Percentiles rank a stretch among this genome's conserved stretches.
phyloP scores from a whole-genome alignment of 2,329 filamentous ascomycete species.

The Cryphonectria radicalis region DNA sequence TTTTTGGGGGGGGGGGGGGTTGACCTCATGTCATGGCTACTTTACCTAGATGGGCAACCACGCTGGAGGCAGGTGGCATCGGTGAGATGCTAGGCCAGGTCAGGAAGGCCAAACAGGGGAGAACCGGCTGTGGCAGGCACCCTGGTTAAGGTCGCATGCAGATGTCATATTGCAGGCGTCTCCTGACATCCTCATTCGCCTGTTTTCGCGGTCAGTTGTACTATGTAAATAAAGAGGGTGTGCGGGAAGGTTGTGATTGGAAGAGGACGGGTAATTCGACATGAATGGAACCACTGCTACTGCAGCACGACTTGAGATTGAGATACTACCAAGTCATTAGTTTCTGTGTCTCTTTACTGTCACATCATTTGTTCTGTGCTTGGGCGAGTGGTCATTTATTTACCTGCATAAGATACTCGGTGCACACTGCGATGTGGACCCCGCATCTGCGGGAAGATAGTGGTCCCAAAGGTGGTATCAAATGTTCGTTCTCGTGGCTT shows the following conservation, averaged over 20 bases:
- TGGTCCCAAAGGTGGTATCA: conserved; percentile 25
- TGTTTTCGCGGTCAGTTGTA: conserved; percentile 2
- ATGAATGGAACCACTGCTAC: not conserved
- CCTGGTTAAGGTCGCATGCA: conserved; percentile 5
- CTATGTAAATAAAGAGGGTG: not conserved
- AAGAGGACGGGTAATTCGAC: not conserved
- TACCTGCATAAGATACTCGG: not conserved
- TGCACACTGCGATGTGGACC: not conserved
- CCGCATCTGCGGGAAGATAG: not conserved
- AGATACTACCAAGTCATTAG: not conserved
- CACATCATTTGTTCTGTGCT: not conserved
- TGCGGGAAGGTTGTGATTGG: not conserved
- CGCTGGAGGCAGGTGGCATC: not conserved
- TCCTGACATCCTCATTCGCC: conserved; percentile 1
- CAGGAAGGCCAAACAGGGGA: conserved; percentile 4
- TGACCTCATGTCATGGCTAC: not conserved
- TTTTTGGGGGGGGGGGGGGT: too few species aligned
- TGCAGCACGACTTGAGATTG: not conserved
- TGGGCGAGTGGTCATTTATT: not conserved
- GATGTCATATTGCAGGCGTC: conserved; percentile 1
- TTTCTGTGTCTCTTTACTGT: too few species aligned
- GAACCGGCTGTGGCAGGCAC: not conserved
- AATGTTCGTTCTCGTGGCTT: conserved; percentile 27
- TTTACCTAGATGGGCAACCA: not conserved
- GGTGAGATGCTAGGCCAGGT: conserved; percentile 8